Evolutionary conservation across 1,284 basidiomycete species (phyloP).

Genomic region (Leccinum pseudoinsigne): DNA sequence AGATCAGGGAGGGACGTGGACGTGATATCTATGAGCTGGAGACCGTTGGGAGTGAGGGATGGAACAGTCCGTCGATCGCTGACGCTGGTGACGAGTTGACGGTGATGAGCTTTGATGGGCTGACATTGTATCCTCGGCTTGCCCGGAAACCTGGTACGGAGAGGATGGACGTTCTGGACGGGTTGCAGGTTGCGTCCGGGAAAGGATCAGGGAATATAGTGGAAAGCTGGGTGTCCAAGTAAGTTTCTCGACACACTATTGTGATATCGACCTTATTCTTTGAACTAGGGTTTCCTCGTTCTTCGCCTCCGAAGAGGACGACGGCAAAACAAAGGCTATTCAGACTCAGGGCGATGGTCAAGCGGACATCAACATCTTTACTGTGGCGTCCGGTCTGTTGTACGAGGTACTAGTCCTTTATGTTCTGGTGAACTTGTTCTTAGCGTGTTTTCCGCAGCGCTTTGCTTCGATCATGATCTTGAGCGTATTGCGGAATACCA

Average conservation of each 20-base stretch:
- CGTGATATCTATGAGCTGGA: constrained; percentile 80
- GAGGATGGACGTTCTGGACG: constrained; percentile 73
- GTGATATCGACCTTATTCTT: constrained; percentile 5
- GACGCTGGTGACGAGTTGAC: constrained; percentile 71
- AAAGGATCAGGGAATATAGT: constrained; percentile 40
- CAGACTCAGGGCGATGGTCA: constrained; percentile 38
- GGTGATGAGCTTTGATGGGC: constrained; percentile 84
- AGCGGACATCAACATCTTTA: constrained; percentile 98
- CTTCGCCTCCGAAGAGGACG: constrained; percentile 39
- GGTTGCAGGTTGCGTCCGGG: constrained; percentile 36
- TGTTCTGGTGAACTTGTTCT: background rate
- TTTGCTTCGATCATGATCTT: constrained; percentile 99
- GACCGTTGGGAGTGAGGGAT: constrained; percentile 83
- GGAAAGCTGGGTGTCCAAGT: constrained; percentile 52
- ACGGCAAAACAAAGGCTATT: constrained; percentile 5
- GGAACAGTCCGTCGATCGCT: constrained; percentile 72
- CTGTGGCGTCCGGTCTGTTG: constrained; percentile 93
- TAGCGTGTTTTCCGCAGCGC: constrained; percentile 52
- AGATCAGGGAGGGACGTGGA: constrained; percentile 83
- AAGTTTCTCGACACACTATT: constrained; percentile 16
- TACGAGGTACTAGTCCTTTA: constrained; percentile 71
- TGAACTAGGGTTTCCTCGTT: constrained; percentile 52
- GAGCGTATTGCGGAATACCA: constrained; percentile 92
- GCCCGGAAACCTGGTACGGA: constrained; percentile 77
- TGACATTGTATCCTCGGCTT: constrained; percentile 86